These are phyloP conservation scores for Gastrolobium bilobum DNA, from an alignment of 306 rosid species.

Conservation along the genomic window DNA sequence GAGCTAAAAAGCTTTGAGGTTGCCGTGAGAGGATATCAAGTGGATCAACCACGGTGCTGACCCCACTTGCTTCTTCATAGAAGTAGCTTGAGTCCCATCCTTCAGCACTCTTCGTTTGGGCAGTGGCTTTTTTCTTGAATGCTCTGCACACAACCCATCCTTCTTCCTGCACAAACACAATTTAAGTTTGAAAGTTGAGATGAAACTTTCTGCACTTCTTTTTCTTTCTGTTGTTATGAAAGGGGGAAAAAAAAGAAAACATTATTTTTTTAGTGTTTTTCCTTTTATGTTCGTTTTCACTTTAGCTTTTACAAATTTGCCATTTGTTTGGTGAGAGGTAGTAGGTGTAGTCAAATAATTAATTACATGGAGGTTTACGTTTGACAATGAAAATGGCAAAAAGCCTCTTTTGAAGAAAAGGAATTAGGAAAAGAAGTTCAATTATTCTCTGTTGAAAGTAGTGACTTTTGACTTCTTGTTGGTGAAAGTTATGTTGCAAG, in stretches of 20 bases:
- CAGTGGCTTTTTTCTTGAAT: constrained; percentile 80
- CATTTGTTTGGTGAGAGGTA: constrained; percentile 50
- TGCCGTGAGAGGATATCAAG: constrained; percentile 68
- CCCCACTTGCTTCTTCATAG: constrained; percentile 67
- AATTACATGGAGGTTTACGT: constrained; percentile 32
- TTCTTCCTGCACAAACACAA: constrained; percentile 76
- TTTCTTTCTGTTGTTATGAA: neutral
- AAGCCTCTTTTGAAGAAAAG: constrained; percentile 54
- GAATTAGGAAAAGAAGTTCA: constrained; percentile 28
- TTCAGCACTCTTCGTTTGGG: constrained; percentile 61
- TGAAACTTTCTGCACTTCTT: neutral
- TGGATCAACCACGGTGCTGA: constrained; percentile 63
- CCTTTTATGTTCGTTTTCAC: neutral
- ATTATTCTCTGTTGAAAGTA: constrained; percentile 58
- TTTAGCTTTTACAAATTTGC: constrained; percentile 47
- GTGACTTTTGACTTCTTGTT: constrained; percentile 76
- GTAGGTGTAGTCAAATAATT: neutral
- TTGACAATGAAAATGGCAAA: constrained; percentile 57
- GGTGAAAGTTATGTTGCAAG: constrained; percentile 61
- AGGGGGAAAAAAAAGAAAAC: constrained; percentile 2
- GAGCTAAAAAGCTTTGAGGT: constrained; percentile 54
- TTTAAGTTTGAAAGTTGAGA: constrained; percentile 16
- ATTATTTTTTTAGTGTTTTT: constrained; percentile 31
- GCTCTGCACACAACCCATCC: constrained; percentile 99
- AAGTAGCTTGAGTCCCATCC: constrained; percentile 79